phyloP scores from a whole-genome alignment of 495 filamentous ascomycete genomes.

The Penicillium flavigenum region DNA sequence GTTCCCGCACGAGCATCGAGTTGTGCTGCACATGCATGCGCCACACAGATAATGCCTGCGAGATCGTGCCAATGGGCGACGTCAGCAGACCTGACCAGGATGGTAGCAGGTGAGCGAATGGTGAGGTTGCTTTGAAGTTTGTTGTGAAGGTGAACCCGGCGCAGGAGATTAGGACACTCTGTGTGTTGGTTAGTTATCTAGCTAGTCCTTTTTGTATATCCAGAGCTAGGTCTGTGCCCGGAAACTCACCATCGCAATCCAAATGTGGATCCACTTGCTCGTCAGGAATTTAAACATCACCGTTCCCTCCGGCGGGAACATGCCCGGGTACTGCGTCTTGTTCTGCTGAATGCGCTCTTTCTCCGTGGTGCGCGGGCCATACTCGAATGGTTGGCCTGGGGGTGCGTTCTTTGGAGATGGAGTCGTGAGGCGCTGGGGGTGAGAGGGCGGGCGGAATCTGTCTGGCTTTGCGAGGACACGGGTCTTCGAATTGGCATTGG shows the following conservation, averaged over 20 bases:
- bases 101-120: slow-evolving; percentile 72
- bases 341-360: slow-evolving; percentile 51
- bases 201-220: background rate
- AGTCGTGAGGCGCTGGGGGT: slow-evolving; percentile 59
- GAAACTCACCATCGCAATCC: slow-evolving; percentile 69
- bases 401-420: slow-evolving; percentile 33
- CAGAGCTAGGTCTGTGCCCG: background rate
- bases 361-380: slow-evolving; percentile 68
- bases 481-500: slow-evolving; percentile 39
- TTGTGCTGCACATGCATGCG: slow-evolving; percentile 65
- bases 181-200: slow-evolving; percentile 1
- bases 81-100: slow-evolving; percentile 54
- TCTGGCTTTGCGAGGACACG: slow-evolving; percentile 73
- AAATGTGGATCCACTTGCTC: slow-evolving; percentile 68
- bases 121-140: slow-evolving; percentile 68
- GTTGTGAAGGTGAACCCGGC: slow-evolving; percentile 64
- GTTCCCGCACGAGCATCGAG: slow-evolving; percentile 61
- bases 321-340: slow-evolving; percentile 70
- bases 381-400: slow-evolving; percentile 47
- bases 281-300: slow-evolving; percentile 75
- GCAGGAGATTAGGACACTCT: slow-evolving; percentile 68
- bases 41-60: slow-evolving; percentile 62
- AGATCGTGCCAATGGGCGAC: slow-evolving; percentile 62
- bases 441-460: slow-evolving; percentile 83
- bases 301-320: slow-evolving; percentile 74